Evolutionary conservation across 208 protist species (phyloP).

Genomic region (Trypanosoma theileri): DNA sequence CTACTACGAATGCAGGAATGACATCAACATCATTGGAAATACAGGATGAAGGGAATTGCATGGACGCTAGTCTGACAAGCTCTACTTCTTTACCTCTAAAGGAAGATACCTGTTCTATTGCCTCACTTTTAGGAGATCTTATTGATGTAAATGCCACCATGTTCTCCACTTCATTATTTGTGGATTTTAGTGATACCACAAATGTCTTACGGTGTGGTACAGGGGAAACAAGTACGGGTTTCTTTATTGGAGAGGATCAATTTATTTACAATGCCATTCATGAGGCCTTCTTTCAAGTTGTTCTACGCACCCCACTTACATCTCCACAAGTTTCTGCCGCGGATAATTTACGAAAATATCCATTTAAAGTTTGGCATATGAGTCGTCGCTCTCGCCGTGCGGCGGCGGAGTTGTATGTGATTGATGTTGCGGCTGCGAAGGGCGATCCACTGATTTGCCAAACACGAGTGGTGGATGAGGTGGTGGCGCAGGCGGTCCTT

Average conservation of each 20-base stretch:
- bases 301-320: slow-evolving; percentile 29
- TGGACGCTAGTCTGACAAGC: neutral
- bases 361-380: slow-evolving; percentile 74
- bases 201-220: neutral
- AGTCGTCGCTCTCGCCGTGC: slow-evolving; percentile 63
- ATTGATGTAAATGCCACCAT: slow-evolving; percentile 27
- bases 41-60: neutral
- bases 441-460: slow-evolving; percentile 61
- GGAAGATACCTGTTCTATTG: neutral
- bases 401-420: slow-evolving; percentile 73
- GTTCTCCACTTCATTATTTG: slow-evolving; percentile 25
- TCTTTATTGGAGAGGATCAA: neutral
- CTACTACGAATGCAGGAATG: too few species aligned
- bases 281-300: slow-evolving; percentile 23
- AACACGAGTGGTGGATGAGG: slow-evolving; percentile 75
- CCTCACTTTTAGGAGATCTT: slow-evolving; percentile 6
- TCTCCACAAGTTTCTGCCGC: slow-evolving; percentile 21
- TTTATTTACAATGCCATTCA: slow-evolving; percentile 17
- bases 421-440: slow-evolving; percentile 66
- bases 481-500: slow-evolving; percentile 79
- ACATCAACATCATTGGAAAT: too few species aligned
- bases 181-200: slow-evolving; percentile 3
- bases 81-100: neutral
- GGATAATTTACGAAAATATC: slow-evolving; percentile 41
- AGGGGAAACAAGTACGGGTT: neutral